Evolutionary conservation across 495 filamentous ascomycete species (phyloP), one percentile per base, ranked within the genome.

Genomic region (Choiromyces venosus): DNA sequence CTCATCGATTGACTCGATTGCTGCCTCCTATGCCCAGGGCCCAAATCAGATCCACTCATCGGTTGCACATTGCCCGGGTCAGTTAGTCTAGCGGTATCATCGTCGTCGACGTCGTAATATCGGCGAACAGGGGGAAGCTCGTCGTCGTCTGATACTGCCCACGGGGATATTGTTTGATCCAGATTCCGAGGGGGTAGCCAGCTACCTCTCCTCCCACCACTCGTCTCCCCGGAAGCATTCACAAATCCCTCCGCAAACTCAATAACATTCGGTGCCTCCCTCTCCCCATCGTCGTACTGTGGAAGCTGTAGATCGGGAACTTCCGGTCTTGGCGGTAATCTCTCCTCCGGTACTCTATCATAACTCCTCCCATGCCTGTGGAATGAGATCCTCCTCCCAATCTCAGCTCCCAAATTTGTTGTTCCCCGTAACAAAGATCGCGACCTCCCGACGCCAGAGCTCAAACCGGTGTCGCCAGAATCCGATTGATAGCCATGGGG

Each of bases 51-150:
- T 65, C 91, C 90, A 73, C 87, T 86, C 38, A 94, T 90, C 61
- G 91, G 91, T 81, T 92, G 90, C 21, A 88, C 80, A 73, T 87
- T 85, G 73, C 80, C 83, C 40, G 83, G 80, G 75, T 88, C 84
- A 36, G 91, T 92, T 75, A 95, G 84, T 70, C 88, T 89, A 42
- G 88, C 86, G 8, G 85, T 86, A 78, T 97, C 66, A 73, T 87
- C 85, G 73, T 88, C 87, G 74, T 86, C 85, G 81, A 69, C 82
- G 78, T 40, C 83, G 79, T 71, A 82, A 82, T 71, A 83, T 73
- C 71, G 86, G 81, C 37, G 81, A 72, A 44, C 85, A 79, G 70
- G 81, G 56, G 71, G 81, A 74, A 64, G 80, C 76, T 81, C 42
- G 71, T 80, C 73, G 74, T 82, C 71, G n/a, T 77, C 70, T 16